Conservation (phyloP, 163 green algal species). For the Smithsoniella earleae region DNA sequence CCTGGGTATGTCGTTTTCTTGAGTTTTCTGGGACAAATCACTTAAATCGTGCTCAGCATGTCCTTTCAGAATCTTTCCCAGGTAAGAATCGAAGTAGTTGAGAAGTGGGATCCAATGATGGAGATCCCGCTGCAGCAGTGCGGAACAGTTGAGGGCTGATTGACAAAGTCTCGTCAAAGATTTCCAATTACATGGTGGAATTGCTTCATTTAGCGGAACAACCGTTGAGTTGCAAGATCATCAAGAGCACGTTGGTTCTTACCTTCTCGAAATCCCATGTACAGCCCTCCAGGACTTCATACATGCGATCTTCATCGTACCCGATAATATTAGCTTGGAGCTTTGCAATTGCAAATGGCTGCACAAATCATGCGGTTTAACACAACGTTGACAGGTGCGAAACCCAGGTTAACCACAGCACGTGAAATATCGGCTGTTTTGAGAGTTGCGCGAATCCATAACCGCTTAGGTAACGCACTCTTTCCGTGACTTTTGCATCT, state of each 20-base stretch:
- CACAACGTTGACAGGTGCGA: no score
- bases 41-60: neutral
- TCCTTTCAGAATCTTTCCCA: constrained; percentile 8
- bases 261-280: constrained; percentile 29
- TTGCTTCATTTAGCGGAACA: no score
- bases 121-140: constrained; percentile 14
- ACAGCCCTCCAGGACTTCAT: constrained; percentile 22
- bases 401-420: no score
- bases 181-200: no score
- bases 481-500: constrained; percentile 29
- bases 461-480: constrained; percentile 8
- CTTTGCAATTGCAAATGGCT: constrained; percentile 25
- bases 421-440: no score
- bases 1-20: constrained; percentile 9
- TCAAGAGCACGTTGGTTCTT: no score
- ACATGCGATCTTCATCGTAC: constrained; percentile 13
- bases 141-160: no score
- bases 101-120: constrained; percentile 26
- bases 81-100: constrained; percentile 16
- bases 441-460: no score
- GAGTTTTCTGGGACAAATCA: constrained; percentile 10
- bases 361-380: no score
- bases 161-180: no score
- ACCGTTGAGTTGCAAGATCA: no score
- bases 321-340: constrained; percentile 23